Base-by-base conservation (phyloP, 345 rosid species). In the Camelina neglecta region DNA sequence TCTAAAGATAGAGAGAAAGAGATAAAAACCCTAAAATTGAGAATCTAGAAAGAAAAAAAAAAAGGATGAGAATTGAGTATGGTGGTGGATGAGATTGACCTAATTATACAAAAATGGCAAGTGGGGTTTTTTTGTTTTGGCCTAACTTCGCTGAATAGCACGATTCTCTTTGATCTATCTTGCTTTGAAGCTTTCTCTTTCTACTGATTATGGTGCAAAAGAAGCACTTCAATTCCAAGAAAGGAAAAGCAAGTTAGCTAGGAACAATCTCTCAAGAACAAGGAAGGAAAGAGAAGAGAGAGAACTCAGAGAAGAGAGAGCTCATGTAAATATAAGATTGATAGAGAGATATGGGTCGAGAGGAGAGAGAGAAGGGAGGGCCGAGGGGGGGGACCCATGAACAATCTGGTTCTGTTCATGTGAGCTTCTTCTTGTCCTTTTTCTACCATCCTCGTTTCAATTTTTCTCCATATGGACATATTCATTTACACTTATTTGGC, bases 41-140 rank as follows among this genome's bases (percentile, higher is more conserved):
- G 44, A 69, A 60, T 21, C 58, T 67, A 66, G 67, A 29, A 29
- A 26, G 8, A 35, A 38, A 39, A 38, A 24, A 39, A 54, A 33
- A 11, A 54, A 33, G 15, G 59, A 71, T 7, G 75, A 49, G 68
- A 65, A 64, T 38, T 36, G 11, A 72, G 69, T 38, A 72, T 39
- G 77, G 66, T 79, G 73, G 71, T 24, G 78, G 59, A 74, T 71
- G 74, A 47, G 69, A 80, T 61, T 84, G 86, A 85, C 85, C 84
- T 85, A 80, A 77, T 31, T 44, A 49, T 35, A 47, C 68, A 73
- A 33, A 73, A 51, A 45, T 50, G 73, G 73, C 66, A 74, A 73
- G 80, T 73, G 60, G 72, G 69, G 31, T 59, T 55, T 41, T 35
- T 7, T 33, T 35, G 2, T 4, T 29, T 29, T 29, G 2, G 74